A percentile compares a stretch with the other conserved stretches of the same genome.
phyloP scores from a whole-genome alignment of 352 stramenopile species.

The Phytophthora syringae region DNA sequence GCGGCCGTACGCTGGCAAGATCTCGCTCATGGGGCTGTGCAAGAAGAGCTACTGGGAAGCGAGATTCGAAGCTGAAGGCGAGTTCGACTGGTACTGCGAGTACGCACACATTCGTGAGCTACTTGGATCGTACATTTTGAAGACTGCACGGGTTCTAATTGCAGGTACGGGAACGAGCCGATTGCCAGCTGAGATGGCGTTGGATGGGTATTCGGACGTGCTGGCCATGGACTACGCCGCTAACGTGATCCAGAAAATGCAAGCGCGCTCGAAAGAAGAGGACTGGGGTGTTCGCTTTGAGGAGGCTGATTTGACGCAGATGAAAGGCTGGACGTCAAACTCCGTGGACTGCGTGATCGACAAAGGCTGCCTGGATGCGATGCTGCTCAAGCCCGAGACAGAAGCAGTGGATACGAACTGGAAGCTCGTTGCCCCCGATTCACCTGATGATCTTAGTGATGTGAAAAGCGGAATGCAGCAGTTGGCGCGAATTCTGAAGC shows the following conservation, averaged over 20 bases:
- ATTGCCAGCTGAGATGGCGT: slow-evolving; percentile 53
- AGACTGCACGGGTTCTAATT: slow-evolving; percentile 42
- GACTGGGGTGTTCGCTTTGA: slow-evolving; percentile 47
- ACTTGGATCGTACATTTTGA: slow-evolving; percentile 40
- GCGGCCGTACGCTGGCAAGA: slow-evolving; percentile 54
- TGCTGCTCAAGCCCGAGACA: slow-evolving; percentile 61
- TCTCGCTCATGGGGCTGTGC: slow-evolving; percentile 61
- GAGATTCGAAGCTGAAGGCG: slow-evolving; percentile 52
- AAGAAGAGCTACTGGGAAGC: slow-evolving; percentile 70
- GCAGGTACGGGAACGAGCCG: slow-evolving; percentile 57
- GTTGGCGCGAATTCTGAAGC: slow-evolving; percentile 48
- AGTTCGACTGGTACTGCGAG: slow-evolving; percentile 70
- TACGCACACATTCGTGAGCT: slow-evolving; percentile 53
- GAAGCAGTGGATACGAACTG: slow-evolving; percentile 48
- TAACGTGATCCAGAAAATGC: slow-evolving; percentile 64
- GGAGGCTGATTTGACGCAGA: slow-evolving; percentile 53
- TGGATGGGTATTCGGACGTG: slow-evolving; percentile 51
- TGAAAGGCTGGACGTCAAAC: slow-evolving; percentile 43
- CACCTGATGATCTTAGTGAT: slow-evolving; percentile 46
- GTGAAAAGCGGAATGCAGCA: slow-evolving; percentile 47
- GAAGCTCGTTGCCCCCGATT: slow-evolving; percentile 50
- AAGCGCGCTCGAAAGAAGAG: slow-evolving; percentile 37
- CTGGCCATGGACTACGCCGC: slow-evolving; percentile 61
- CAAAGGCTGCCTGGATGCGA: slow-evolving; percentile 66
- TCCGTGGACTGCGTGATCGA: slow-evolving; percentile 60